Percentiles rank a stretch among this genome's conserved stretches.
Conservation (phyloP, 768 basidiomycete genomes). For the Boletellus sp. region DNA sequence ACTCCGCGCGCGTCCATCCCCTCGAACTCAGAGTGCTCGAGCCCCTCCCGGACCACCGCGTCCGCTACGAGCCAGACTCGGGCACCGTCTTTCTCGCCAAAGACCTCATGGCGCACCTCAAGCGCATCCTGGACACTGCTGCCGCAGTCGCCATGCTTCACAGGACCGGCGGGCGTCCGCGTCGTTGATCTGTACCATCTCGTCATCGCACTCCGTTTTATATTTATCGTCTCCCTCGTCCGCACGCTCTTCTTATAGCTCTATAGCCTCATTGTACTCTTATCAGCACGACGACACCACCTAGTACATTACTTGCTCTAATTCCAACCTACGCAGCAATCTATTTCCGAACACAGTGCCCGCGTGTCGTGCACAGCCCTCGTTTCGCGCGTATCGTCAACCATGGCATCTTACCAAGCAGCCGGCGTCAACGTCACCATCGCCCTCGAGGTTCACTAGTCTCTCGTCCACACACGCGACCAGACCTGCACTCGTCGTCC, state of each 20-base stretch:
- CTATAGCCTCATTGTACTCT: conserved; percentile 19
- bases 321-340: no score
- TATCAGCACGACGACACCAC: conserved; percentile 5
- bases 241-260: no score
- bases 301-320: no score
- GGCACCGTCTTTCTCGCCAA: conserved; percentile 58
- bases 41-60: conserved; percentile 43
- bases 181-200: conserved; percentile 4
- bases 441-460: conserved; percentile 5
- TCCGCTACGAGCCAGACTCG: conserved; percentile 55
- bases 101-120: conserved; percentile 32
- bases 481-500: conserved; percentile 4
- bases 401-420: conserved; percentile 7
- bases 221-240: conserved; percentile 4
- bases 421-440: neutral
- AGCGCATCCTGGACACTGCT: conserved; percentile 27
- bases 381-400: neutral
- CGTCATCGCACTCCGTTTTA: conserved; percentile 2
- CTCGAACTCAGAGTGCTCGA: conserved; percentile 47
- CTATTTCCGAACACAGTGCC: no score
- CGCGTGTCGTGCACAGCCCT: no score
- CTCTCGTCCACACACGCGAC: neutral
- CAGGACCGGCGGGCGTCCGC: conserved; percentile 6
- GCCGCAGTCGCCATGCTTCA: conserved; percentile 6
- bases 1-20: conserved; percentile 40